These are phyloP conservation scores for Penium margaritaceum DNA, from an alignment of 139 green algal species.

Conservation along the genomic window DNA sequence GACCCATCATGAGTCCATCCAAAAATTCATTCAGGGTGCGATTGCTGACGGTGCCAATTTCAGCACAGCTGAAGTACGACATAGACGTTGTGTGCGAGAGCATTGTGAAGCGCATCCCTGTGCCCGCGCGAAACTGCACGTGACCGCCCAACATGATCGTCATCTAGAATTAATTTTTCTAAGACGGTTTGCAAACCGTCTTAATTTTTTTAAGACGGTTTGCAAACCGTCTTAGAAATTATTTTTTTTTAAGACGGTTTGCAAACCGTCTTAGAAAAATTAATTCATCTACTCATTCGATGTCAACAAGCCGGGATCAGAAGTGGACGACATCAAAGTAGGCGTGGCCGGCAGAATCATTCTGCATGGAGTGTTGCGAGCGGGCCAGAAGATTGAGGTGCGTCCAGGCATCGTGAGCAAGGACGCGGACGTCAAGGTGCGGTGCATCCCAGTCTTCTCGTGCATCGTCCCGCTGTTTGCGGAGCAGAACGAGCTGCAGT, in stretches of 20 bases:
- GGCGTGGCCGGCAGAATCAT: constrained; percentile 90
- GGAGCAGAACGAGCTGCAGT: constrained; percentile 93
- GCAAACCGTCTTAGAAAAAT: no score
- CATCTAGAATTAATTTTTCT: no score
- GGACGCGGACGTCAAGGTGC: constrained; percentile 73
- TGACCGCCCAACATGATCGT: constrained; percentile 96
- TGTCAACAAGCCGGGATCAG: constrained; percentile 93
- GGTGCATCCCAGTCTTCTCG: constrained; percentile 86
- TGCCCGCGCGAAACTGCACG: constrained; percentile 74
- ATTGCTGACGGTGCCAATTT: constrained; percentile 89
- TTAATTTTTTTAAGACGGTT: no score
- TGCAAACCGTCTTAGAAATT: no score
- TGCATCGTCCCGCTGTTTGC: constrained; percentile 88
- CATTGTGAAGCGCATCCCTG: constrained; percentile 73
- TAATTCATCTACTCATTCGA: constrained; percentile 96
- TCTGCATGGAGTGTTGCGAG: constrained; percentile 78
- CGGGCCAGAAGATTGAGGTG: constrained; percentile 87
- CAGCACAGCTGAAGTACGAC: constrained; percentile 97
- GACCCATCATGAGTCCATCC: constrained; percentile 88
- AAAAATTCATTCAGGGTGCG: constrained; percentile 81
- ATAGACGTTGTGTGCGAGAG: constrained; percentile 97
- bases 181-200: no score
- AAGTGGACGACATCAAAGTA: constrained; percentile 89
- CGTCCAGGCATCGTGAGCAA: constrained; percentile 93
- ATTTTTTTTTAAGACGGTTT: no score